phyloP scores from a whole-genome alignment of 441 rosid species.

The Syzygium malaccense region DNA sequence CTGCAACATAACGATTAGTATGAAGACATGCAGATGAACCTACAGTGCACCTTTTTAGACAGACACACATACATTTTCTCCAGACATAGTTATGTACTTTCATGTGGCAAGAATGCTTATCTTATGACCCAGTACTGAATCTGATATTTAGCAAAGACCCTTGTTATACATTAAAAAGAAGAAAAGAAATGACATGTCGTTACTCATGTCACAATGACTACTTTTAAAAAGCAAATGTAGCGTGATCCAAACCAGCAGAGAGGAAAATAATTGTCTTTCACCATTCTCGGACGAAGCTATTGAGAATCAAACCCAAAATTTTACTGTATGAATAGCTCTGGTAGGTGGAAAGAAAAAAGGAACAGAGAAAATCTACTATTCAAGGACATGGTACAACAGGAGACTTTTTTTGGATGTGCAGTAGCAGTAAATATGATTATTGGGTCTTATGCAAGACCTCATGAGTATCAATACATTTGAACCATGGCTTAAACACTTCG shows the following conservation, averaged over 20 bases:
- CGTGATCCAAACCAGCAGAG: background rate
- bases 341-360: background rate
- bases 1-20: conserved; percentile 29
- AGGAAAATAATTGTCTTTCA: background rate
- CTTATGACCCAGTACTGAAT: background rate
- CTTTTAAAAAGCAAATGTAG: background rate
- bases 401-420: background rate
- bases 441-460: background rate
- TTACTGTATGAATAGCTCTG: background rate
- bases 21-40: background rate
- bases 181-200: background rate
- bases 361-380: background rate
- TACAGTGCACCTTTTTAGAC: background rate
- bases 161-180: background rate
- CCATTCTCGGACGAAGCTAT: background rate
- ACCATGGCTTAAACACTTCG: background rate
- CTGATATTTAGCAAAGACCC: background rate
- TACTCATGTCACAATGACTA: background rate
- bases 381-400: background rate
- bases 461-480: background rate
- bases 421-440: background rate
- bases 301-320: background rate
- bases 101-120: background rate
- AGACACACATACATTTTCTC: background rate
- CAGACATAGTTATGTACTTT: background rate